Evolutionary conservation across 1,284 basidiomycete genomes (phyloP).

Genomic region (Marasmius tenuissimus): DNA sequence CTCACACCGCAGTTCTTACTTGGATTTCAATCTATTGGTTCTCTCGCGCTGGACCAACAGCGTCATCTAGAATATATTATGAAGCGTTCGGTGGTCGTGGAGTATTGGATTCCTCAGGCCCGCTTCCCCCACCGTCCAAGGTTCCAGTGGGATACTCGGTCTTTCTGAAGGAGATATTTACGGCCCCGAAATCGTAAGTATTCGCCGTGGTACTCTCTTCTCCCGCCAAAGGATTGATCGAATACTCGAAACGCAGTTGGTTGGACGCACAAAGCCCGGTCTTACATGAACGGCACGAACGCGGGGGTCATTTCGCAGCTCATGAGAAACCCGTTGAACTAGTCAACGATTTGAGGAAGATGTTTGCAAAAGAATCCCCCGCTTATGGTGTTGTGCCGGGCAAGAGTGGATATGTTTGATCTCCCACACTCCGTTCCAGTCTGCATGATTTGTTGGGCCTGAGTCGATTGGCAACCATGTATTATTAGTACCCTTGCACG

Average conservation of each 20-base stretch:
- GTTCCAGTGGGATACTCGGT: slow-evolving; percentile 13
- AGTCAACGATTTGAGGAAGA: slow-evolving; percentile 17
- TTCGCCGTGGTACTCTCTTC: not conserved
- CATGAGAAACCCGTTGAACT: slow-evolving; percentile 17
- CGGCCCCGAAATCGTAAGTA: slow-evolving; percentile 8
- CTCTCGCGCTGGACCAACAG: slow-evolving; percentile 44
- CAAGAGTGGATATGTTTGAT: slow-evolving; percentile 11
- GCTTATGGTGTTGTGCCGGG: slow-evolving; percentile 19
- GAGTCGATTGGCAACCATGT: too few relatives aligned
- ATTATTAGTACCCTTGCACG: too few relatives aligned
- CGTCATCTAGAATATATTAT: slow-evolving; percentile 46
- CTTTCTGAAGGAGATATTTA: slow-evolving; percentile 11
- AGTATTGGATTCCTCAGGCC: not conserved
- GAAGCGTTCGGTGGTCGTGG: slow-evolving; percentile 4
- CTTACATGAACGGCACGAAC: slow-evolving; percentile 13
- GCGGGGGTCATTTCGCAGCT: slow-evolving; percentile 22
- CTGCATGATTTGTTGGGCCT: too few relatives aligned
- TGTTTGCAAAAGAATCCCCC: slow-evolving; percentile 20
- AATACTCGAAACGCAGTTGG: slow-evolving; percentile 6
- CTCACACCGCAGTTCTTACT: slow-evolving; percentile 37
- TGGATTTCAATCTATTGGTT: slow-evolving; percentile 52
- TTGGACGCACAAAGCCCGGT: slow-evolving; percentile 12
- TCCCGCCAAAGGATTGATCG: not conserved
- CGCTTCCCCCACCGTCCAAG: not conserved
- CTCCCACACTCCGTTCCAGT: too few relatives aligned